Conservation (phyloP, 352 stramenopile species). For the Bremia lactucae region DNA sequence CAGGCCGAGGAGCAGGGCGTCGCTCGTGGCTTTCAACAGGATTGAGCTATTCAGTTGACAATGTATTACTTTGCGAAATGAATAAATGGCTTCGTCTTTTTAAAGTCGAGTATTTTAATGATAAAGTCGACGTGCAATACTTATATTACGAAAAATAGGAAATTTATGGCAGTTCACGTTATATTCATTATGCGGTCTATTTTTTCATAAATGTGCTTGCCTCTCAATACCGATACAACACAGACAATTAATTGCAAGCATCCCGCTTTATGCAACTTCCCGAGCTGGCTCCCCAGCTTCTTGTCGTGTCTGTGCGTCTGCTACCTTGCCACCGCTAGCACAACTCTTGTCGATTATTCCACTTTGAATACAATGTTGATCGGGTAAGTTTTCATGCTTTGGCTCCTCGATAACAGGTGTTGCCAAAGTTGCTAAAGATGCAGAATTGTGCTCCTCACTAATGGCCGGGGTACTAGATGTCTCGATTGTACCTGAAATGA, state of each 20-base stretch:
- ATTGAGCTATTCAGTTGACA: too few relatives aligned
- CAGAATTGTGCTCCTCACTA: conserved; percentile 6
- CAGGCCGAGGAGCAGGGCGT: conserved; percentile 40
- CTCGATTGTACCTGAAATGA: conserved; percentile 14
- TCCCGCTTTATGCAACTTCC: conserved; percentile 23
- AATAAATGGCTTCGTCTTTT: too few relatives aligned
- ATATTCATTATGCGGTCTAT: too few relatives aligned
- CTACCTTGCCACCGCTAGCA: conserved; percentile 10
- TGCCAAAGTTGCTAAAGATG: conserved; percentile 4
- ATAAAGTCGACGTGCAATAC: too few relatives aligned
- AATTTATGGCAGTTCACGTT: too few relatives aligned
- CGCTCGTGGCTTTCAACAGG: conserved; percentile 24
- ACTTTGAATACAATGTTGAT: conserved; percentile 10
- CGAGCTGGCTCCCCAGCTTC: conserved; percentile 35
- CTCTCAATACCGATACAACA: neutral
- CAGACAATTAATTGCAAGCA: neutral
- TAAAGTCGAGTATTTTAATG: too few relatives aligned
- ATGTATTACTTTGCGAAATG: too few relatives aligned
- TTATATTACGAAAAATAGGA: too few relatives aligned
- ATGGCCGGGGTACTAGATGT: conserved; percentile 25
- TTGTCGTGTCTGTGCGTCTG: conserved; percentile 23
- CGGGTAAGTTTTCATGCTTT: conserved; percentile 9
- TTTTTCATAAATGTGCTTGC: too few relatives aligned
- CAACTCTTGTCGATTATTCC: conserved; percentile 17
- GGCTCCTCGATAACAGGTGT: conserved; percentile 6